A percentile compares a stretch with the other conserved stretches of the same genome.
Conservation (phyloP, 345 rosid genomes). For the Cardamine chenopodiifolia region DNA sequence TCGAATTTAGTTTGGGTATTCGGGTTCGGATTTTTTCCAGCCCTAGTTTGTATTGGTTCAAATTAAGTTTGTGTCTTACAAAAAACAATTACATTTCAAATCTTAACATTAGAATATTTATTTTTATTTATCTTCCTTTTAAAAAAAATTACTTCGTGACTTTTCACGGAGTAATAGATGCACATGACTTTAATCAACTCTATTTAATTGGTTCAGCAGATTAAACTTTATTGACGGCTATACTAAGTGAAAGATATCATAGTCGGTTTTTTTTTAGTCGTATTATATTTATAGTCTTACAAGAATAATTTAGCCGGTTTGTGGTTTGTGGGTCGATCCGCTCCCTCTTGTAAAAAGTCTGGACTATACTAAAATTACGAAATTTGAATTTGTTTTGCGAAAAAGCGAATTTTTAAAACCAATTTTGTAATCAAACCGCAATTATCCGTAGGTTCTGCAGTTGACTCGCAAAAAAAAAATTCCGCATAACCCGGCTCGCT, state of each 20-base stretch:
- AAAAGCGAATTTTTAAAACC: too few relatives aligned
- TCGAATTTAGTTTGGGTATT: too few relatives aligned
- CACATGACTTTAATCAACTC: constrained; percentile 24
- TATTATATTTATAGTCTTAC: neutral
- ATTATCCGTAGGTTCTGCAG: too few relatives aligned
- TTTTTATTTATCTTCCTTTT: neutral
- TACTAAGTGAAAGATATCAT: neutral
- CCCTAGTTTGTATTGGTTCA: neutral
- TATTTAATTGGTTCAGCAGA: constrained; percentile 8
- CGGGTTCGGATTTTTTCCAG: too few relatives aligned
- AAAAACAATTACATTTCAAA: neutral
- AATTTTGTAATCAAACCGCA: too few relatives aligned
- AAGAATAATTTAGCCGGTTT: neutral
- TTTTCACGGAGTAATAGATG: constrained; percentile 15
- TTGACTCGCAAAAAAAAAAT: too few relatives aligned
- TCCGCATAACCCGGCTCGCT: too few relatives aligned
- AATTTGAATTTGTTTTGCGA: too few relatives aligned
- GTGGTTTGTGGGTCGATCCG: too few relatives aligned
- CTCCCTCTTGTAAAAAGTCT: too few relatives aligned
- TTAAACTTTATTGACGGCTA: constrained; percentile 8
- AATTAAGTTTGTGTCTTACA: neutral
- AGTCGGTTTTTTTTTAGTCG: neutral
- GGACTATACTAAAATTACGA: too few relatives aligned
- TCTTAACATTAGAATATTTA: neutral
- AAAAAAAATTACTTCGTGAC: neutral